Evolutionary conservation across 176 grass and related monocot genomes (phyloP), one percentile per base, ranked within the genome.

Genomic region (Thalia dealbata): DNA sequence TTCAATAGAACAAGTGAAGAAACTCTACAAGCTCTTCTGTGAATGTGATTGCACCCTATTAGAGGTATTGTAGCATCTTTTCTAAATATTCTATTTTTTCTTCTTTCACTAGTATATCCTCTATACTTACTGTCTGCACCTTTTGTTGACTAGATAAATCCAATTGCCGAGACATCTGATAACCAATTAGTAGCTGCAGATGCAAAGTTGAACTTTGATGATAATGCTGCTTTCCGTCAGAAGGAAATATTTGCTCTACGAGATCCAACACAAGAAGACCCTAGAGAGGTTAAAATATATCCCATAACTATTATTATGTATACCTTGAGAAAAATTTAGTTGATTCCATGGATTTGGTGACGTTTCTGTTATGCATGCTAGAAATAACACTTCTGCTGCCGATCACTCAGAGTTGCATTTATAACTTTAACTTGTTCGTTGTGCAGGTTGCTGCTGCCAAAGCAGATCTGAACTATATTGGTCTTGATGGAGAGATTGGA

Each of bases 201-300:
- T 91, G 95, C 90, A 72, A 99, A 99, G 76, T 82, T 99, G 83
- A 99, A 99, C 83, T 99, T 99, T 86, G 95, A 99, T 73, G 90
- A 99, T 70, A 99, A 99, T 85, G 95, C 90, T 77, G 85, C 95
- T 55, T 99, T 80, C 76, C 92, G 90, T 70, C 90, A 91, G 63
- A 99, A 93, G 84, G 90, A 99, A 65, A 88, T 93, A 76, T 99
- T 99, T 78, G 76, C 90, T 74, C 51, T 91, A 25, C 87, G 87
- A n/a, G 95, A 99, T 81, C 83, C 95, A 78, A 84, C 95, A 48
- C 95, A 99, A 79, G 95, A 99, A 85, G 95, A 99, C 75, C 88
- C 95, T 58, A 93, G 95, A 85, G 95, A 93, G 85, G 95, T 93
- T 65, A 38, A 38, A 42, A 22, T 19, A 23, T 30, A 35, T 52